Base-by-base conservation (phyloP, 768 basidiomycete species). In the Tricholoma terreum region DNA sequence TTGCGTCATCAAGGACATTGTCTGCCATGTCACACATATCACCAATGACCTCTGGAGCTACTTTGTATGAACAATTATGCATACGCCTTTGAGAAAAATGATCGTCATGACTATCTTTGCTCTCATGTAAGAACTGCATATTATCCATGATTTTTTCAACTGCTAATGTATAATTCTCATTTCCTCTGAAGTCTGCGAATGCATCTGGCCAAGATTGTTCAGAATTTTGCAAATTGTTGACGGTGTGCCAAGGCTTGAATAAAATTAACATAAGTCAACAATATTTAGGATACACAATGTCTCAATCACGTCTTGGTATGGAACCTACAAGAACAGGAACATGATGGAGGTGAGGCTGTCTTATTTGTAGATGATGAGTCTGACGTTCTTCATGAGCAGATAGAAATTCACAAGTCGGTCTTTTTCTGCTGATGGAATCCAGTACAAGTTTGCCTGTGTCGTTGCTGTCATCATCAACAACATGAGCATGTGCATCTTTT, bases 71-170 rank as follows among this genome's bases (percentile, higher is more conserved):
- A 52, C 71, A 66, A 45, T 74, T 65, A 50, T 73, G 63, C 9
- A 71, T 46, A 33, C 67, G 40, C 4, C 40, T 1, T 42, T 21
- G 5, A 42, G 19, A 42, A 9, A 45, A 45, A 45, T 45, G 43
- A 24, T 45, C 22, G 24, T 45, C 22, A 3, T 7, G 12, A 11
- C 7, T 45, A 10, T 72, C 38, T 75, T 76, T 35, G 54, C 77
- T 77, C 50, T 79, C 77, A 62, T 78, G 72, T 7, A 78, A 30
- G 0, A 76, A 21, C 43, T 78, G 75, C 65, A 80, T 77, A 45
- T 80, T 79, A 6, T 73, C 53, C 56, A 77, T 69, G 11, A 60
- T 6, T n/a, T 38, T n/a, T 38, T 38, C 17, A 11, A 38, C 15
- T 38, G 15, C 36, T n/a, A n/a, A 8, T n/a, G 36, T 3, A 38